Base-by-base conservation (phyloP, 805 yeast species). In the Wickerhamiella spandovensis region DNA sequence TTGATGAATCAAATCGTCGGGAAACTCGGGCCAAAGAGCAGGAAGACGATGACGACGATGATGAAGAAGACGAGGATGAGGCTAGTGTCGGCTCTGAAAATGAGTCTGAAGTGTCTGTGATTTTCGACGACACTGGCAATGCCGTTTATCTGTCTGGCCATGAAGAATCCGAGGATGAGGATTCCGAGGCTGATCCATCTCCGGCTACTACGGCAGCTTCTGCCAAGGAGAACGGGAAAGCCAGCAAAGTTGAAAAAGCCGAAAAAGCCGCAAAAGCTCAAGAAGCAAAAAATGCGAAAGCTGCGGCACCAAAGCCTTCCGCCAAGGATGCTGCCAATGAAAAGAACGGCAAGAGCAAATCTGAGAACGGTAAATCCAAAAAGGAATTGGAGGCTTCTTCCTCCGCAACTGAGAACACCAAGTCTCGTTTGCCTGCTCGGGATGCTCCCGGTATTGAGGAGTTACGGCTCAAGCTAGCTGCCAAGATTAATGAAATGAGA, bases 381-480 rank as follows among this genome's bases (percentile, higher is more conserved):
- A 35, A 17, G 18, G 20, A 35, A 5, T 5, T 20, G 5, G 17
- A n/a, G 39, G n/a, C n/a, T n/a, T n/a, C n/a, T n/a, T n/a, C 39
- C 39, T 28, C 15, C 32, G 15, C 60, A 57, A 55, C 58, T 52
- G 45, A 56, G 51, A 60, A 58, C 52, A 46, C 61, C 53, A 32
- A 53, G 53, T 24, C 43, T 2, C 45, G 25, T 2, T 39, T 15
- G 20, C 49, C 50, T 13, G 20, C n/a, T n/a, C 48, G 42, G 20
- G 48, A 48, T n/a, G 5, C 53, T 7, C 49, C 55, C 52, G 77
- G 80, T 38, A 67, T 87, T 46, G 76, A 76, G 5, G 82, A 78
- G 57, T 73, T 92, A 53, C 79, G 89, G 61, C 82, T 81, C n/a
- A 83, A 83, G 64, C 74, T 92, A 43, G 81, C 90, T 25, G 76